Evolutionary conservation across 164 flowering plant species (phyloP), one percentile per base, ranked within the genome.

Genomic region (Tetrastigma voinierianum): DNA sequence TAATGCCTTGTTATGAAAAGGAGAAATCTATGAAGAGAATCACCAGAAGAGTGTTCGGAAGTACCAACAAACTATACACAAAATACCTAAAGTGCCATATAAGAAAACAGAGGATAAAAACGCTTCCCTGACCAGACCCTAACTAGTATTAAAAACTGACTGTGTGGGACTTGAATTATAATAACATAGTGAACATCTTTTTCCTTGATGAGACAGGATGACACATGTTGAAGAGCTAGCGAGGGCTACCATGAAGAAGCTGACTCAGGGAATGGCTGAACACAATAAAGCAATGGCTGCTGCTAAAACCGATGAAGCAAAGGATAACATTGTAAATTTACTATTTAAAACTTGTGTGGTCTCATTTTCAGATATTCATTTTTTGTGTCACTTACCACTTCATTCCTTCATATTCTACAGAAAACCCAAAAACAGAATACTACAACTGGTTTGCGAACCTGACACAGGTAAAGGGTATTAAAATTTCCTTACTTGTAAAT

Each of bases 221-320:
- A 89, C 66, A 61, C 81, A 62, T 80, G 84, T 87, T 51, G 99
- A 95, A 80, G 97, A 95, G 61, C 78, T 85, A 69, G 81, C 89
- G 11, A 86, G 85, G 74, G 92, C 84, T 59, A 81, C 94, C 13
- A 87, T 86, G 78, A 92, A 87, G 80, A 92, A 89, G 68, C 68
- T 90, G 73, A 88, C 94, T 10, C 97, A 89, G 77, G 99, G 94
- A 58, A 84, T 95, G 94, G 83, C 85, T 60, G 94, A 89, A 52
- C 89, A 89, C 65, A 86, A 83, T 70, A 95, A 90, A 78, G 84
- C 88, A 64, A 81, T 95, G 88, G 84, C 90, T 47, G 83, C 91
- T 77, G 97, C 99, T 51, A 86, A 80, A 74, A 76, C 97, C 56
- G 92, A 89, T 57, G 96, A 89, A 71, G 96, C 77, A 43, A 95